Conservation (phyloP, 495 filamentous ascomycete genomes). For the Viridothelium virens region DNA sequence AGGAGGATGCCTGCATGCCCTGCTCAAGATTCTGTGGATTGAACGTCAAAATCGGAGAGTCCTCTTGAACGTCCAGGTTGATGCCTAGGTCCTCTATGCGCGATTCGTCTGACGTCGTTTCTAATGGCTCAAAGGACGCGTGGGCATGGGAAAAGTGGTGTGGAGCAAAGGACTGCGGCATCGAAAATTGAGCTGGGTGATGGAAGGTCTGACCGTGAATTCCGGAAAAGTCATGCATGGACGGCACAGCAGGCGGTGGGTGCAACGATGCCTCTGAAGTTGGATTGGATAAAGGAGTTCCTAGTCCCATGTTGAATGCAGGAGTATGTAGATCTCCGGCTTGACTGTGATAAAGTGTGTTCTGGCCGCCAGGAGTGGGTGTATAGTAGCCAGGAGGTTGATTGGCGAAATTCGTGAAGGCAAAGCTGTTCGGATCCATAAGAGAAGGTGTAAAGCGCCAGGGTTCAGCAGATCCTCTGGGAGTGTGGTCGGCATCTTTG, state of each 20-base stretch:
- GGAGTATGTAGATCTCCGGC: slow-evolving; percentile 90
- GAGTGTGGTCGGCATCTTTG: slow-evolving; percentile 75
- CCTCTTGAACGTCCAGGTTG: slow-evolving; percentile 36
- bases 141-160: slow-evolving; percentile 4
- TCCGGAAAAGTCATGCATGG: slow-evolving; percentile 55
- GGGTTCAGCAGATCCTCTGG: slow-evolving; percentile 63
- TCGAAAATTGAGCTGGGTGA: slow-evolving; percentile 72
- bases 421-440: slow-evolving; percentile 74
- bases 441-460: slow-evolving; percentile 83
- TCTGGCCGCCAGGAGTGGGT: slow-evolving; percentile 77
- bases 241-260: slow-evolving; percentile 50
- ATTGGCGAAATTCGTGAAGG: slow-evolving; percentile 67
- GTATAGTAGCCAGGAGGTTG: slow-evolving; percentile 81
- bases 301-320: slow-evolving; percentile 59
- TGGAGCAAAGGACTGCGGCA: slow-evolving; percentile 57
- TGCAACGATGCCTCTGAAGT: slow-evolving; percentile 54
- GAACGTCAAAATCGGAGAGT: slow-evolving; percentile 34
- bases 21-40: slow-evolving; percentile 27
- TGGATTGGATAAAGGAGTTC: slow-evolving; percentile 77
- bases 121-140: slow-evolving; percentile 52
- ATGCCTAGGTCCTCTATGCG: slow-evolving; percentile 48
- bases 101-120: slow-evolving; percentile 53
- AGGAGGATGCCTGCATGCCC: slow-evolving; percentile 21
- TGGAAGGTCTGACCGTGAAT: slow-evolving; percentile 53
- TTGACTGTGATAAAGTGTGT: slow-evolving; percentile 71